Evolutionary conservation across 2,329 filamentous ascomycete genomes (phyloP).

Genomic region (Fusarium goolgardi): DNA sequence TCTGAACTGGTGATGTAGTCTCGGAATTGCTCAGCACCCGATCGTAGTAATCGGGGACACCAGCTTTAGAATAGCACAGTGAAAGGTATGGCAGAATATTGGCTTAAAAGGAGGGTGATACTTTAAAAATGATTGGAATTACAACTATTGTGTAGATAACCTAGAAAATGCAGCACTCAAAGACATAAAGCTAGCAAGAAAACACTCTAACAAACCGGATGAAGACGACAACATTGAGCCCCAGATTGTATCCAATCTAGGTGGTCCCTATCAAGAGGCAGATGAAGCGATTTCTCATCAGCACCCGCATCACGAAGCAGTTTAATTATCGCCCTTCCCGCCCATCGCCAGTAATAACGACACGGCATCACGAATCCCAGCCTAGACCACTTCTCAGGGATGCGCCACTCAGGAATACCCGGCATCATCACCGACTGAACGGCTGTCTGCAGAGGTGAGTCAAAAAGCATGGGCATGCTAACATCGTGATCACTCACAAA

Average conservation of each 20-base stretch:
- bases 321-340: neutral
- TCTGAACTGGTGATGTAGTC: neutral
- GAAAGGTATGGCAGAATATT: neutral
- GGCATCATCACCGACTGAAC: neutral
- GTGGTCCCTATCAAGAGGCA: neutral
- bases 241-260: neutral
- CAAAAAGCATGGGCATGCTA: neutral
- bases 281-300: neutral
- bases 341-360: neutral
- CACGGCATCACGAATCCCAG: neutral
- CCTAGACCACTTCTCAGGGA: neutral
- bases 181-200: too few relatives aligned
- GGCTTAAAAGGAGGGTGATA: neutral
- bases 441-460: neutral
- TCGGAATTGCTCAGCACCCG: neutral
- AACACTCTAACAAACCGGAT: neutral
- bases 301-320: neutral
- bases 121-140: neutral
- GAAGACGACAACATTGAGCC: neutral
- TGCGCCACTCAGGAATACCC: neutral
- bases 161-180: neutral
- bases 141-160: neutral
- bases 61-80: too few relatives aligned
- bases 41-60: rapidly evolving
- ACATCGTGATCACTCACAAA: neutral